Base-by-base conservation (phyloP, 2,329 filamentous ascomycete species). In the Phyllosticta citriasiana region DNA sequence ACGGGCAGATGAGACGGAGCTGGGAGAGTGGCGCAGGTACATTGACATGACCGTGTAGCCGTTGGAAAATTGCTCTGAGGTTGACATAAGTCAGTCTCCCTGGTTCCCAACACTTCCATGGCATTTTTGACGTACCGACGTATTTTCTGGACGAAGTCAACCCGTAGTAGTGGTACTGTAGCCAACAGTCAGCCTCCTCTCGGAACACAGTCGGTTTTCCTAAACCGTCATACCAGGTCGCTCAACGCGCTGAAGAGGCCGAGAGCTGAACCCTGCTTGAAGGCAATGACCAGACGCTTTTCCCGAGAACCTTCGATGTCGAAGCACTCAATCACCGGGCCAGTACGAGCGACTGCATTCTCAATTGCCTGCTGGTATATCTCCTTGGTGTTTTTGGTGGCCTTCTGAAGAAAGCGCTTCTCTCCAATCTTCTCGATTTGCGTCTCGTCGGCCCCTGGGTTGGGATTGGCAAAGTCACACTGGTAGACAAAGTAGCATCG, bases 401-500 rank as follows among this genome's bases (percentile, higher is more conserved):
- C 92, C 81, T 99, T 99, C 70, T 92, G 90, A 72, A 97, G 78
- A 81, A 99, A 99, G 66, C 91, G 88, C 73, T 88, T 88, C 75
- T 99, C 94, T 65, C 91, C 90, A 73, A 99, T 92, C 68, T 93
- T 82, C 68, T 97, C 91, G 64, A 99, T 84, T 67, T 90, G 86
- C 35, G 91, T 96, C 81, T 97, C 94, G 58, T 86, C 84, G 12
- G 86, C 84, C 59, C 74, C 74, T 0, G 92, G 89, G 65, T 86
- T 86, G 8, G 88, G 80, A 69, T 93, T 85, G 67, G 85, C 86
- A 76, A 97, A 99, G 71, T 88, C 86, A 76, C 93, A 96, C 76
- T 96, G 90, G 80, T 99, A 99, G 67, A 99, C 91, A 73, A 99
- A 99, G 80, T 99, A 99, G 80, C 94, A 99, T 64, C 94, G 88